These are phyloP conservation scores for Lasiosphaeria miniovina DNA, from an alignment of 495 filamentous ascomycete genomes.

Conservation along the genomic window DNA sequence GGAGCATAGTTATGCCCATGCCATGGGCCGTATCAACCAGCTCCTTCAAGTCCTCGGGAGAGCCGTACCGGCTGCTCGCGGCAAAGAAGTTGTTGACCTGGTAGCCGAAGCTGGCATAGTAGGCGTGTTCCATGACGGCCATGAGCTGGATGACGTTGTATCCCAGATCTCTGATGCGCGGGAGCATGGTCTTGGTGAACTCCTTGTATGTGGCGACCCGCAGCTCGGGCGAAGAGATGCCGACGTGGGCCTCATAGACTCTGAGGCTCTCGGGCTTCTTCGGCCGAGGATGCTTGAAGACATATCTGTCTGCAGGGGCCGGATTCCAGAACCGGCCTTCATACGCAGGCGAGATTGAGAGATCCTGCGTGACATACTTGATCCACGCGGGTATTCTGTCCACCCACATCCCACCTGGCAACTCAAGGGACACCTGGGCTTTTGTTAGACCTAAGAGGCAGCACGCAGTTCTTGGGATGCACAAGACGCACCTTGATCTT, in stretches of 20 bases:
- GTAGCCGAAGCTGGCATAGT: constrained; percentile 98
- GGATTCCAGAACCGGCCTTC: constrained; percentile 98
- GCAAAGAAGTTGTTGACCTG: constrained; percentile 99
- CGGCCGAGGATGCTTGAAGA: constrained; percentile 77
- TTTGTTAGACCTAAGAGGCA: not conserved
- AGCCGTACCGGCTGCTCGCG: constrained; percentile 90
- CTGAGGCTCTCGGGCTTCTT: constrained; percentile 81
- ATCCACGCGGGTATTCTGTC: constrained; percentile 96
- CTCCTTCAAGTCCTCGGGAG: constrained; percentile 94
- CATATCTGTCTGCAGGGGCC: constrained; percentile 66
- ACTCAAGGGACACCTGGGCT: constrained; percentile 75
- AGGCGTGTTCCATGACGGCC: constrained; percentile 99
- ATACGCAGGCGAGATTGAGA: constrained; percentile 82
- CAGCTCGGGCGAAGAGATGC: constrained; percentile 89
- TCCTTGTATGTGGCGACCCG: constrained; percentile 92
- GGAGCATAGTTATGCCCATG: constrained; percentile 83
- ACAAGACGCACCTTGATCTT: constrained; percentile 77
- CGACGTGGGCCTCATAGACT: constrained; percentile 97
- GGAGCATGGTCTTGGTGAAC: constrained; percentile 88
- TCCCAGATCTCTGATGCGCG: constrained; percentile 83
- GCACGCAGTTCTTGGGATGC: not conserved
- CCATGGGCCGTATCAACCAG: constrained; percentile 92
- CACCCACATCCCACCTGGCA: constrained; percentile 72
- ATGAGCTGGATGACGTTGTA: constrained; percentile 99
- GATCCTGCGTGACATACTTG: constrained; percentile 91